A percentile compares a stretch with the other conserved stretches of the same genome.
phyloP scores from a whole-genome alignment of 2,329 filamentous ascomycete species.

The Coccinonectria pachysandricola region DNA sequence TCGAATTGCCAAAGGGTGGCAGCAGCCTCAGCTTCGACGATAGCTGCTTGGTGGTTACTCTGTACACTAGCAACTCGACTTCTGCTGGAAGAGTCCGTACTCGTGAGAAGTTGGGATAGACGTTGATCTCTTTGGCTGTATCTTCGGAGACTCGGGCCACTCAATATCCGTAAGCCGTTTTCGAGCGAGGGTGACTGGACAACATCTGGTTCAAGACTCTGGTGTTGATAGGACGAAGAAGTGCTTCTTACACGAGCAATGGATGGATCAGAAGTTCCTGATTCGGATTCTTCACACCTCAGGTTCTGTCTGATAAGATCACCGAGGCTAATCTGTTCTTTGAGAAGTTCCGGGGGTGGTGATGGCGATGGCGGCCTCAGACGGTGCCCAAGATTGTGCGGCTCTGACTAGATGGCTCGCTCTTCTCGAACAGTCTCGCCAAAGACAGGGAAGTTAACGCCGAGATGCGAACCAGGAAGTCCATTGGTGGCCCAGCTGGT shows the following conservation, averaged over 20 bases:
- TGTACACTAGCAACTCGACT: conserved; percentile 4
- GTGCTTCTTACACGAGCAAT: conserved; percentile 12
- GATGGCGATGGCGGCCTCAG: conserved; percentile 1
- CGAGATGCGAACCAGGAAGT: conserved; percentile 6
- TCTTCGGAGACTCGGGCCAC: conserved; percentile 18
- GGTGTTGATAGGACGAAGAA: conserved; percentile 23
- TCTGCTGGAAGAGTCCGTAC: conserved; percentile 14
- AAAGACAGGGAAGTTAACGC: conserved; percentile 1
- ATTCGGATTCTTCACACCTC: conserved; percentile 5
- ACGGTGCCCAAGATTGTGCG: conserved; percentile 2
- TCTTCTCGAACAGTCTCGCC: conserved; percentile 6
- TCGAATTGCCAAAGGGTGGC: conserved; percentile 19
- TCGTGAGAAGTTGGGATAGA: conserved; percentile 21
- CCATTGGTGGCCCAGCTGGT: conserved; percentile 7
- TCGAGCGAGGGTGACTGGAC: conserved; percentile 21
- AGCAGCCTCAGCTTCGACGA: conserved; percentile 16
- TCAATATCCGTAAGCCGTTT: conserved; percentile 12
- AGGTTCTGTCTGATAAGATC: conserved; percentile 9
- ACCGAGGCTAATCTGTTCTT: conserved; percentile 10
- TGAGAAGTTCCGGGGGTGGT: conserved; percentile 6
- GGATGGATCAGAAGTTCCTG: conserved; percentile 5
- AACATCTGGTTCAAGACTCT: conserved; percentile 9
- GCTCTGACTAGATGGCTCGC: conserved; percentile 5
- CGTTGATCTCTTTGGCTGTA: conserved; percentile 21
- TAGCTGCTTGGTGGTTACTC: conserved; percentile 10